phyloP scores from a whole-genome alignment of 2,329 filamentous ascomycete species.

The Neofusicoccum kwambonambiense region DNA sequence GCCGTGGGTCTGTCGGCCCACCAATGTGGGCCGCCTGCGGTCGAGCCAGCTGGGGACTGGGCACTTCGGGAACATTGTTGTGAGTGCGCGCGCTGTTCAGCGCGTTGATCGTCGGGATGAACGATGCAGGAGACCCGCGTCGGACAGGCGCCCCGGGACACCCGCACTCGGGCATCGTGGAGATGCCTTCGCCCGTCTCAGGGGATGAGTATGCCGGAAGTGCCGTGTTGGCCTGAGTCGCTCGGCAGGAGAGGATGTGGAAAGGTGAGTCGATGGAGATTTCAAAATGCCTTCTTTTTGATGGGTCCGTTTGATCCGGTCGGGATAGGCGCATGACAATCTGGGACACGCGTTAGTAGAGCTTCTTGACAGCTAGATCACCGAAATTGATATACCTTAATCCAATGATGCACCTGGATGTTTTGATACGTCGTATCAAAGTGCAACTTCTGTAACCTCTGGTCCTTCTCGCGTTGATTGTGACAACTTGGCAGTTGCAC shows the following conservation, averaged over 20 bases:
- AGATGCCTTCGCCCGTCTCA: conserved; percentile 36
- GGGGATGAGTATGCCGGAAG: conserved; percentile 75
- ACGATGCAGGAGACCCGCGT: conserved; percentile 48
- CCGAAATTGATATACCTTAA: conserved; percentile 63
- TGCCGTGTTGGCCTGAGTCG: conserved; percentile 85
- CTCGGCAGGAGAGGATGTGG: conserved; percentile 87
- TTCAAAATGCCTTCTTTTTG: conserved; percentile 84
- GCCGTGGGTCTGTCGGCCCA: conserved; percentile 45
- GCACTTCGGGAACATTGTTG: conserved; percentile 27
- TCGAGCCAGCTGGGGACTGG: conserved; percentile 51
- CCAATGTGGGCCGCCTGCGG: conserved; percentile 46
- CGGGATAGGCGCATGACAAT: conserved; percentile 92
- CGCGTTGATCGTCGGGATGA: conserved; percentile 59
- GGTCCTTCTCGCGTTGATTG: conserved; percentile 74
- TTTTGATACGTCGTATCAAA: conserved; percentile 93
- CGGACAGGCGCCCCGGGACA: conserved; percentile 64
- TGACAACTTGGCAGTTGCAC: conserved; percentile 88
- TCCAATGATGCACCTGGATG: conserved; percentile 93
- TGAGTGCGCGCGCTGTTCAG: conserved; percentile 40
- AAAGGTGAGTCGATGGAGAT: conserved; percentile 96
- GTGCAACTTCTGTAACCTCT: conserved; percentile 66
- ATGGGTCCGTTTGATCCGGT: conserved; percentile 72
- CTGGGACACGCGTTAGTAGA: conserved; percentile 44
- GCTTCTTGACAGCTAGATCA: neutral
- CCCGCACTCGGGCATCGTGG: conserved; percentile 54